Base-by-base conservation (phyloP, 345 rosid genomes). In the Camelina laxa region DNA sequence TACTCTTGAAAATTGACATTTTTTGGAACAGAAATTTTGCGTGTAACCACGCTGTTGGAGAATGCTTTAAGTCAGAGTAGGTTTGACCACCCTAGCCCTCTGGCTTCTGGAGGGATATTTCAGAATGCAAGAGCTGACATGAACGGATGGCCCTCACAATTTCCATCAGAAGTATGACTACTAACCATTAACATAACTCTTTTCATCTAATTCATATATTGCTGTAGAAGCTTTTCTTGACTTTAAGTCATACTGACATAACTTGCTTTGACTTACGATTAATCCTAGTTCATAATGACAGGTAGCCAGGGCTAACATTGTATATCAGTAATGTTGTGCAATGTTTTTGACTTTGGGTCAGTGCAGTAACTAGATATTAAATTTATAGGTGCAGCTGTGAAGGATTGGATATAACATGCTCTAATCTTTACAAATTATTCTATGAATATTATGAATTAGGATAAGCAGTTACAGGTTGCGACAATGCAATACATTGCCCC, bases 151-250 rank as follows among this genome's bases (percentile, higher is more conserved):
- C 81, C 93, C 67, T 87, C 99, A 76, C 94, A 88, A 17, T 89
- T 92, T 86, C 98, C 90, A 85, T 90, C 99, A 89, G 99, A 95
- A 89, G 99, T 92, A 95, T 79, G 97, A 87, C 87, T 90, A 87
- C 96, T 95, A 90, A 92, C 91, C 85, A 88, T 95, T 95, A 89
- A 95, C 99, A 88, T 88, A 89, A 95, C 97, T 88, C 81, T 87
- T 82, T 83, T 78, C 84, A 78, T 89, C 90, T 89, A 85, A 86
- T 86, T 85, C 42, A 30, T 87, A 75, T 84, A 73, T 51, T 64
- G 12, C 57, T 24, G 64, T 79, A 69, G 74, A 82, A 84, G 79
- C 80, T 82, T 82, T 87, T 27, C 59, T 90, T 86, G 85, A 86
- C 75, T 57, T 60, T 11, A 65, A 27, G 56, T 75, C 75, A 61